Conservation (phyloP, 768 basidiomycete genomes). For the Crassisporium funariophilum region DNA sequence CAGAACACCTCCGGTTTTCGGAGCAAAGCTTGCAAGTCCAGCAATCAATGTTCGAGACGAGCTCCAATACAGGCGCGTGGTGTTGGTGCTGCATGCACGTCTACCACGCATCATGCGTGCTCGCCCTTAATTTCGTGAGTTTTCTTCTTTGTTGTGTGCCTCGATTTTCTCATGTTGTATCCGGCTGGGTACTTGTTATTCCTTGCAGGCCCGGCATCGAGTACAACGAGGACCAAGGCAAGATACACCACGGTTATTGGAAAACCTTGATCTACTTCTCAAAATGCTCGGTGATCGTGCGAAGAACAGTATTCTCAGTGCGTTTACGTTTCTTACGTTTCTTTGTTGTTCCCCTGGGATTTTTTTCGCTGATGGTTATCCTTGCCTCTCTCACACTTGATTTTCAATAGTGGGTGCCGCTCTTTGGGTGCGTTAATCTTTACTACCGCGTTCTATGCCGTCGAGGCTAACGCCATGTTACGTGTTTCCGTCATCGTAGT, state of each 20-base stretch:
- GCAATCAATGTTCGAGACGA: constrained; percentile 77
- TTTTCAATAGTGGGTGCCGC: constrained; percentile 50
- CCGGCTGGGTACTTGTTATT: constrained; percentile 10
- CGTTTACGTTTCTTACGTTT: constrained; percentile 21
- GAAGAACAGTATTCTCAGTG: constrained; percentile 49
- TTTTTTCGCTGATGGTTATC: constrained; percentile 8
- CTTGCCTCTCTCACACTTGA: constrained; percentile 9
- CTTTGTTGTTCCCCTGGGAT: constrained; percentile 8
- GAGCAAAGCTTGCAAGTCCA: constrained; percentile 71
- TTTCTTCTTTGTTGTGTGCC: constrained; percentile 11
- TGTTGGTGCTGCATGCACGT: constrained; percentile 78
- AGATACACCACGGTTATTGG: constrained; percentile 46
- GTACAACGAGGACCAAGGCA: constrained; percentile 35
- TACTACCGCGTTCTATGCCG: constrained; percentile 1
- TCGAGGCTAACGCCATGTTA: constrained; percentile 11
- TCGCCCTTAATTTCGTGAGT: constrained; percentile 65
- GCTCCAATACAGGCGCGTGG: constrained; percentile 79
- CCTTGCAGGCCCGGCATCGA: constrained; percentile 41
- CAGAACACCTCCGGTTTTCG: constrained; percentile 70
- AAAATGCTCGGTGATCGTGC: constrained; percentile 51
- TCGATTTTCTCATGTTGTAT: constrained; percentile 7
- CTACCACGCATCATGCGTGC: constrained; percentile 65
- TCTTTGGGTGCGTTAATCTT: constrained; percentile 56
- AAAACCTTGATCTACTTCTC: constrained; percentile 45
- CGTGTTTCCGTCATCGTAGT: constrained; percentile 37